These are phyloP conservation scores for Calendula officinalis DNA, from an alignment of 129 eudicot genomes.

Conservation along the genomic window DNA sequence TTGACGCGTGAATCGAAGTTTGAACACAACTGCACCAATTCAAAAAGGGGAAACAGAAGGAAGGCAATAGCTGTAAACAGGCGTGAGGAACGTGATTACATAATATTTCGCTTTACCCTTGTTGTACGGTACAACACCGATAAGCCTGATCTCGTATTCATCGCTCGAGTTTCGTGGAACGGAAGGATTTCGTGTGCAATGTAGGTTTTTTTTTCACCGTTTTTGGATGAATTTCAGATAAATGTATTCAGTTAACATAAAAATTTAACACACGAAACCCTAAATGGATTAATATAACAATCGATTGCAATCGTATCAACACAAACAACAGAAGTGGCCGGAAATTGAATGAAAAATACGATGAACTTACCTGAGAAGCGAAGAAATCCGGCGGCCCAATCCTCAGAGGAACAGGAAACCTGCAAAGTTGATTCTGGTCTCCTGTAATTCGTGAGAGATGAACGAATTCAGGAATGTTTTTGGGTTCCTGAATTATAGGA, in stretches of 20 bases:
- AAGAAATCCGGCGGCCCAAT: slow-evolving; percentile 26
- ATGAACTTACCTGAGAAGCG: slow-evolving; percentile 6
- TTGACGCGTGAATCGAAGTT: slow-evolving; percentile 16
- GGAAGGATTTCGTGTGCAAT: slow-evolving; percentile 22
- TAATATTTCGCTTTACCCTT: neutral
- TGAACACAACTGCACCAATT: slow-evolving; percentile 18
- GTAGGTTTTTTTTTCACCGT: slow-evolving; percentile 26
- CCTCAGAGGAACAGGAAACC: slow-evolving; percentile 19
- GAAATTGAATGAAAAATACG: neutral
- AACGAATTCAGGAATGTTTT: slow-evolving; percentile 6
- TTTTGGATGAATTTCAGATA: slow-evolving; percentile 2
- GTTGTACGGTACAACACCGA: slow-evolving; percentile 38
- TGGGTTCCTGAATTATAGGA: slow-evolving; percentile 17
- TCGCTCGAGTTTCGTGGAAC: slow-evolving; percentile 7
- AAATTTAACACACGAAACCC: neutral
- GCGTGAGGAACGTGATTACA: slow-evolving; percentile 29
- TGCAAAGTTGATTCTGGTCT: slow-evolving; percentile 21
- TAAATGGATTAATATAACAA: slow-evolving; percentile 3
- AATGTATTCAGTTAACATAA: neutral
- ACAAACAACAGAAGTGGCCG: neutral
- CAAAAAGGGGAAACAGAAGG: neutral
- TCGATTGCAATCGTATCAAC: slow-evolving; percentile 13
- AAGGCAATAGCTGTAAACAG: slow-evolving; percentile 21
- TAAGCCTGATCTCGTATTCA: slow-evolving; percentile 24
- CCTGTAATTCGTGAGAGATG: slow-evolving; percentile 16